Evolutionary conservation across 768 basidiomycete genomes (phyloP).

Genomic region (Coprinopsis cinerea): DNA sequence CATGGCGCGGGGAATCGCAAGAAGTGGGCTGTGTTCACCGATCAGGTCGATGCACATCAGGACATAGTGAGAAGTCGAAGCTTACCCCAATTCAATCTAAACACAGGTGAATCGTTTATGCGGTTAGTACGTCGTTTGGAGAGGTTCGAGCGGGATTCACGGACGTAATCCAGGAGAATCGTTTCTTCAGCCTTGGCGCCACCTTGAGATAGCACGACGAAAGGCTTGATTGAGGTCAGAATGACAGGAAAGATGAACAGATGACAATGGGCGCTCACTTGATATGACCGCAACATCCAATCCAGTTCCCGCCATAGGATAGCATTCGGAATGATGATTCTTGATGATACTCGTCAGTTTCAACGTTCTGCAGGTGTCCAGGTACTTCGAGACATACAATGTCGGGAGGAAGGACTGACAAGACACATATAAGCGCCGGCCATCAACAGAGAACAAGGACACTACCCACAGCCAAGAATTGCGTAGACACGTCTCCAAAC

Average conservation of each 20-base stretch:
- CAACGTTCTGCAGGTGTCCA: neutral
- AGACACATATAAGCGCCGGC: constrained; percentile 1
- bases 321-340: constrained; percentile 44
- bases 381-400: constrained; percentile 27
- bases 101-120: neutral
- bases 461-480: constrained; percentile 38
- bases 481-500: constrained; percentile 42
- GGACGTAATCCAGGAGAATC: constrained; percentile 62
- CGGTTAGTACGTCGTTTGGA: too few relatives aligned
- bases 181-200: constrained; percentile 49
- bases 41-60: constrained; percentile 7
- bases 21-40: constrained; percentile 31
- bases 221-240: constrained; percentile 43
- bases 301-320: constrained; percentile 47
- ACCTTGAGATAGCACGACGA: constrained; percentile 50
- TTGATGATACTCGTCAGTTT: constrained; percentile 14
- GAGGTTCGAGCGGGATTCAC: constrained; percentile 17
- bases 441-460: neutral
- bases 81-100: constrained; percentile 41
- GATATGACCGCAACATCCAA: constrained; percentile 49
- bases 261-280: constrained; percentile 34
- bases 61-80: neutral
- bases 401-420: constrained; percentile 58
- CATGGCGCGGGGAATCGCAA: constrained; percentile 38
- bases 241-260: neutral